A percentile compares a stretch with the other conserved stretches of the same genome.
phyloP scores from a whole-genome alignment of 331 rosid species.

The Malus hybrid region DNA sequence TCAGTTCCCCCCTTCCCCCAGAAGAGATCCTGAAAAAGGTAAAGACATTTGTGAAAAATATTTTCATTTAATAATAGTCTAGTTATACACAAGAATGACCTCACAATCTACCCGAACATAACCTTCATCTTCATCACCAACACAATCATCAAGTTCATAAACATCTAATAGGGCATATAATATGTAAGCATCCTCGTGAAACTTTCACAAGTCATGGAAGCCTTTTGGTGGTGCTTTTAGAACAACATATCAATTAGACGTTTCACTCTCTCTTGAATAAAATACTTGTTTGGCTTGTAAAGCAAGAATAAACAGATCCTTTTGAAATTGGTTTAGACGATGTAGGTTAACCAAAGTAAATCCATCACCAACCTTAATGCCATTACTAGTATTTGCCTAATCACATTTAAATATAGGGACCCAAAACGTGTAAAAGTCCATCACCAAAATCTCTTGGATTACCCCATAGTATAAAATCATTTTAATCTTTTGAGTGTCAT shows the following conservation, averaged over 20 bases:
- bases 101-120: no score
- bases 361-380: background rate
- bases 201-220: background rate
- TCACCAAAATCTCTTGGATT: background rate
- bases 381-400: background rate
- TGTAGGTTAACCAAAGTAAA: background rate
- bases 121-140: no score
- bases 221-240: background rate
- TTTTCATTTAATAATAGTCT: no score
- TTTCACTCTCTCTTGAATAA: background rate
- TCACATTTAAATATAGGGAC: slow-evolving; percentile 4
- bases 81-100: no score
- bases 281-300: background rate
- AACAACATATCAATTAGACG: background rate
- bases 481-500: no score
- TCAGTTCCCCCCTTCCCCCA: no score
- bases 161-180: no score
- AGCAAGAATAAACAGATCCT: background rate
- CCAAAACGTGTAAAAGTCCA: background rate
- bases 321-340: background rate
- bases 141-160: no score
- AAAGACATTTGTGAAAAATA: no score
- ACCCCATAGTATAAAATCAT: no score
- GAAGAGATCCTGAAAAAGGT: no score
- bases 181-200: no score